phyloP scores from a whole-genome alignment of 441 rosid genomes.

The Gossypium aridum region DNA sequence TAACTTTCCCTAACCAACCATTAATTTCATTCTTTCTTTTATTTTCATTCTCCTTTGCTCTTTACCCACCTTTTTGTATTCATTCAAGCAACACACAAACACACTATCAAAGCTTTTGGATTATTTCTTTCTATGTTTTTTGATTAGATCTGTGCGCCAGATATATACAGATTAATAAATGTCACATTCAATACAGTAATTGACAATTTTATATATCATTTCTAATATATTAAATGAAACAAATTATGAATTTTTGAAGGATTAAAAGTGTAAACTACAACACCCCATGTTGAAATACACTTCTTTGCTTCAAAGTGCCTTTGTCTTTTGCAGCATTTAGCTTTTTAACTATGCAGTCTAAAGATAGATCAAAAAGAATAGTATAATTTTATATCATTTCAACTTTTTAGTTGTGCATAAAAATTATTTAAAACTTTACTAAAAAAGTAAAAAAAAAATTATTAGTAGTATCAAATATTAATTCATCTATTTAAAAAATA shows the following conservation, averaged over 20 bases:
- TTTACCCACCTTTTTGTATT: background rate
- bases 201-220: background rate
- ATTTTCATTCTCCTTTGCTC: background rate
- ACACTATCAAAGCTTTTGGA: background rate
- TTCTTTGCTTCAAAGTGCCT: too few relatives aligned
- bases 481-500: too few relatives aligned
- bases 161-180: too few relatives aligned
- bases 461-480: too few relatives aligned
- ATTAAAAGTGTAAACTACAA: background rate
- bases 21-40: background rate
- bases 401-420: too few relatives aligned
- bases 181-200: background rate
- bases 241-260: background rate
- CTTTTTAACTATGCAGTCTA: too few relatives aligned
- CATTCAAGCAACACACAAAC: background rate
- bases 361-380: too few relatives aligned
- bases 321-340: too few relatives aligned
- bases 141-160: background rate
- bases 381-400: too few relatives aligned
- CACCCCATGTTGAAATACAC: background rate
- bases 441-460: too few relatives aligned
- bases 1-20: background rate
- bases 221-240: background rate
- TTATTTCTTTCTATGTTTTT: background rate
- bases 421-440: too few relatives aligned